These are phyloP conservation scores for Monosporascus sp. DNA, from an alignment of 2,329 filamentous ascomycete genomes.

Conservation along the genomic window DNA sequence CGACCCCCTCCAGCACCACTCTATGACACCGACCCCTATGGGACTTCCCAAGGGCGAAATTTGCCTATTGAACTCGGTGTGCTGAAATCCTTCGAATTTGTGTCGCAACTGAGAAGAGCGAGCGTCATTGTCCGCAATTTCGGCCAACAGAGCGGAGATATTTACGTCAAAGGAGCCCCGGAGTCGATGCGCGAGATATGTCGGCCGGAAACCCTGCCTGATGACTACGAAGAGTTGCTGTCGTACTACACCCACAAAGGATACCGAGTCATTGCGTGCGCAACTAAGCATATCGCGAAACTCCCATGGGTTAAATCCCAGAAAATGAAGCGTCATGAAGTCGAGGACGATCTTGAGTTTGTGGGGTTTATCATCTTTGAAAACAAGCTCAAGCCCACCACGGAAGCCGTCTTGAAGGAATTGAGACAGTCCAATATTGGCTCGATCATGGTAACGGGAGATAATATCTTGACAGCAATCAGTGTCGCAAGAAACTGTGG, in stretches of 20 bases:
- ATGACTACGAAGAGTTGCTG: constrained; percentile 84
- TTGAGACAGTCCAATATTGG: constrained; percentile 78
- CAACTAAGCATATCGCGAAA: constrained; percentile 80
- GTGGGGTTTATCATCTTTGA: constrained; percentile 97
- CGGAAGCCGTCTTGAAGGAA: constrained; percentile 74
- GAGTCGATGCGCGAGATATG: constrained; percentile 97
- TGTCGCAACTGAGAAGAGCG: constrained; percentile 84
- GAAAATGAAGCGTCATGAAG: constrained; percentile 83
- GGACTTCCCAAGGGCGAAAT: constrained; percentile 21
- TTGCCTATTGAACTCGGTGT: constrained; percentile 79
- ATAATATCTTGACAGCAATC: constrained; percentile 95
- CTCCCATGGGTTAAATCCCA: constrained; percentile 92
- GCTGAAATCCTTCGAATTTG: constrained; percentile 87
- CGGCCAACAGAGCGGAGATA: constrained; percentile 73
- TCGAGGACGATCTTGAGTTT: constrained; percentile 79
- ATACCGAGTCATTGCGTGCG: constrained; percentile 93
- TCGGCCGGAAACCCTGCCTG: constrained; percentile 73
- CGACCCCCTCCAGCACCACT: constrained; percentile 64
- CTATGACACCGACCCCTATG: constrained; percentile 35
- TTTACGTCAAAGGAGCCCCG: constrained; percentile 94
- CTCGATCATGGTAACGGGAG: constrained; percentile 93
- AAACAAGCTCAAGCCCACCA: constrained; percentile 92
- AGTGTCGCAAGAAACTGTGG: constrained; percentile 90
- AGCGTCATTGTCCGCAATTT: constrained; percentile 91
- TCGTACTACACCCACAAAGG: constrained; percentile 92